A percentile compares a stretch with the other conserved stretches of the same genome.
These are phyloP conservation scores for Dipodascus albidus DNA, from an alignment of 805 yeast genomes.

Conservation along the genomic window DNA sequence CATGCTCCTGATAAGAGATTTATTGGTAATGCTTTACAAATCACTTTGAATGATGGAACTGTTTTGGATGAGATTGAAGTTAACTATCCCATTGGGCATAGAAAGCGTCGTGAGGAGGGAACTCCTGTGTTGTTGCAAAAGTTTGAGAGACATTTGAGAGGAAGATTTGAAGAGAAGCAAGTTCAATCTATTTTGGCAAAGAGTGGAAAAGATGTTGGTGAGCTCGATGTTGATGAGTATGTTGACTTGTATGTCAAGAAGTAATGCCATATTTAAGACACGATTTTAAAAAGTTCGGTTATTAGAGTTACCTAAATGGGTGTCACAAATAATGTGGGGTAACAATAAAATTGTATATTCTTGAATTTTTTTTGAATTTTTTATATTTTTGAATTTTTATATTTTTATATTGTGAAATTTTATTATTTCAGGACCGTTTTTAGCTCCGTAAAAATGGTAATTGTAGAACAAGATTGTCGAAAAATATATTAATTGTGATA, in stretches of 20 bases:
- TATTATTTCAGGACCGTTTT: too few relatives aligned
- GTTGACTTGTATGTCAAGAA: conserved; percentile 31
- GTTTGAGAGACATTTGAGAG: conserved; percentile 39
- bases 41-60: conserved; percentile 44
- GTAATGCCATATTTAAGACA: conserved; percentile 4
- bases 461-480: too few relatives aligned
- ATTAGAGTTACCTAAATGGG: background rate
- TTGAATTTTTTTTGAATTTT: background rate
- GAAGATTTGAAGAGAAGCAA: conserved; percentile 31
- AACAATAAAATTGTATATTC: background rate
- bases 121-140: conserved; percentile 40
- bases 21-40: conserved; percentile 42
- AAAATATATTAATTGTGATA: too few relatives aligned
- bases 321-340: background rate
- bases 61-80: conserved; percentile 40
- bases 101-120: conserved; percentile 47
- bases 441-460: too few relatives aligned
- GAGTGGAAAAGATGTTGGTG: conserved; percentile 25
- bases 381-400: too few relatives aligned
- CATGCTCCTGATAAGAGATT: conserved; percentile 46
- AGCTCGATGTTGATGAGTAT: conserved; percentile 37
- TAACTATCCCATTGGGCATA: conserved; percentile 49
- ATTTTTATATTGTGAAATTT: too few relatives aligned
- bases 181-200: conserved; percentile 30
- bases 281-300: background rate